Base-by-base conservation (phyloP, 805 yeast species). In the Teunomyces gatunensis region DNA sequence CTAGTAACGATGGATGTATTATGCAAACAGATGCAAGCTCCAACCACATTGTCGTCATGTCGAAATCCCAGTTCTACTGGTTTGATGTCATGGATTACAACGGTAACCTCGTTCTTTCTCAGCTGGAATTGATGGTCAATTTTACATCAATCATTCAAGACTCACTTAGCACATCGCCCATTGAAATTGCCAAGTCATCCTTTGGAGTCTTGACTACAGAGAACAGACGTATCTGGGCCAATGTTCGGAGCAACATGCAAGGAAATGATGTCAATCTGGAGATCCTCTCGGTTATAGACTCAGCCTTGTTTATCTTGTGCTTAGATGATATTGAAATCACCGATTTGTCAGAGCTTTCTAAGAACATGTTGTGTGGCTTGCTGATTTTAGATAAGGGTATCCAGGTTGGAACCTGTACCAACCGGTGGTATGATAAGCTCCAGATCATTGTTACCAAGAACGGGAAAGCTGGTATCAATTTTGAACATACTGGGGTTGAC, bases 401-500 rank as follows among this genome's bases (percentile, higher is more conserved):
- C 43, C 97, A 90, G 69, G 85, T 86, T 29, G 97, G 97, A 49
- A 89, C 97, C 4, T 89, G 97, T 68, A 86, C 96, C 29, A 90
- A 90, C 67, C 74, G 97, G 63, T 90, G 96, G 97, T 90, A 89
- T 63, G 97, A 90, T 68, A 90, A 90, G 68, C 69, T 90, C 53
- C 97, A 90, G 66, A 77, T 90, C 54, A 90, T 90, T 46, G 81
- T 90, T 47, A 89, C 96, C 4, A 81, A 83, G 63, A 89, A 90
- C 65, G 96, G 95, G 20, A 87, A 87, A 65, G 96, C 94, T 2
- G 97, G 97, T 25, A 84, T 90, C 54, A 90, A 91, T 65, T 90
- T 90, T 62, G 97, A 90, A 60, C 94, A 90, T 61, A 87, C 97
- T 0, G 96, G 96, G 56, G 95, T 90, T 23, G 97, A 90, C 67